phyloP scores from a whole-genome alignment of 148 eudicot genomes.

The Drosera capensis region DNA sequence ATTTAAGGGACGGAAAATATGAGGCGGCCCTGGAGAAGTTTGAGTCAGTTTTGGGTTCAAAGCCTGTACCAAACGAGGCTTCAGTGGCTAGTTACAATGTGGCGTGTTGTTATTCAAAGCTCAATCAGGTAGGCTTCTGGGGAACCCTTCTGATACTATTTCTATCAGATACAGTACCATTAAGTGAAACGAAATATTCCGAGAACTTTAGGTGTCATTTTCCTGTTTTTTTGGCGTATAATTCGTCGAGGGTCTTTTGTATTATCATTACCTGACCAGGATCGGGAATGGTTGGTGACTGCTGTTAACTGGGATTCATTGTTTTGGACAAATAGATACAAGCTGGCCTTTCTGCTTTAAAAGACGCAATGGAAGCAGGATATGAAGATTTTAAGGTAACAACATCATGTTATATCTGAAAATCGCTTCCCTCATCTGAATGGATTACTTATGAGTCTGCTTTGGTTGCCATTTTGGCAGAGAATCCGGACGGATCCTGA shows the following conservation, averaged over 20 bases:
- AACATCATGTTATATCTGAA: too few relatives aligned
- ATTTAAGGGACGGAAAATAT: slow-evolving; percentile 66
- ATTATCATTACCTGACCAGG: too few relatives aligned
- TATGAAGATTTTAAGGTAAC: slow-evolving; percentile 86
- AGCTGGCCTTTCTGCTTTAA: slow-evolving; percentile 92
- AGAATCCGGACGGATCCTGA: slow-evolving; percentile 85
- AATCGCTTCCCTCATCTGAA: too few relatives aligned
- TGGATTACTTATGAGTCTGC: too few relatives aligned
- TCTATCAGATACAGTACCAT: too few relatives aligned
- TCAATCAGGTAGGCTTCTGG: slow-evolving; percentile 95
- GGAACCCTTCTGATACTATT: too few relatives aligned
- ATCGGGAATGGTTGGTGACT: too few relatives aligned
- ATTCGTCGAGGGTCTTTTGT: too few relatives aligned
- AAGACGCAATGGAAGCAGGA: slow-evolving; percentile 82
- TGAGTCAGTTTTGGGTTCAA: slow-evolving; percentile 87
- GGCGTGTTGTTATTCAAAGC: slow-evolving; percentile 91
- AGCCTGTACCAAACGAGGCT: slow-evolving; percentile 59
- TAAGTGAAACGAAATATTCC: too few relatives aligned
- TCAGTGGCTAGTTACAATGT: slow-evolving; percentile 90
- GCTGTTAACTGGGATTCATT: too few relatives aligned
- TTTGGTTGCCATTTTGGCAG: slow-evolving; percentile 22
- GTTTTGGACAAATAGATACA: slow-evolving; percentile 30
- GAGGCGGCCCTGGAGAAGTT: slow-evolving; percentile 80
- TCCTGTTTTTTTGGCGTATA: too few relatives aligned
- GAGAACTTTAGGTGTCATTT: too few relatives aligned